A percentile compares a stretch with the other conserved stretches of the same genome.
phyloP scores from a whole-genome alignment of 2,329 filamentous ascomycete genomes.

The Penicillium crustosum region DNA sequence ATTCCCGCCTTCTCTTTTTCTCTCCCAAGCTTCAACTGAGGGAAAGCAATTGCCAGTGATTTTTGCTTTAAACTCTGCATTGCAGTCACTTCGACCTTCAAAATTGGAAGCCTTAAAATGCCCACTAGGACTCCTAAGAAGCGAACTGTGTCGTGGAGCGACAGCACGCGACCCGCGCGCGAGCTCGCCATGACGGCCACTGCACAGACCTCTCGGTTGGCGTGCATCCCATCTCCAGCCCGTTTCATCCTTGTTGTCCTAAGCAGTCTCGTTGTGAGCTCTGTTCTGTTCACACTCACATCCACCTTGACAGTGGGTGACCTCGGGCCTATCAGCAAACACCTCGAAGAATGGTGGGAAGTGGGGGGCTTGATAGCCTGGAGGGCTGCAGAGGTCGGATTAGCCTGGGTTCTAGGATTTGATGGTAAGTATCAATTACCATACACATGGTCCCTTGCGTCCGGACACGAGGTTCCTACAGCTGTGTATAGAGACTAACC shows the following conservation, averaged over 20 bases:
- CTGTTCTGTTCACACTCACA: slow-evolving; percentile 62
- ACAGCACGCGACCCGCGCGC: slow-evolving; percentile 7
- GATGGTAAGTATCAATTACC: slow-evolving; percentile 51
- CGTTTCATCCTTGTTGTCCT: slow-evolving; percentile 52
- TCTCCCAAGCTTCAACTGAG: neutral
- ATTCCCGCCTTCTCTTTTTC: slow-evolving; percentile 4
- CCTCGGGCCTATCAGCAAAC: slow-evolving; percentile 66
- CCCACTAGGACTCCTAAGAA: slow-evolving; percentile 24
- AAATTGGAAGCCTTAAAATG: neutral
- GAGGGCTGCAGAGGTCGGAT: slow-evolving; percentile 64
- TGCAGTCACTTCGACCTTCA: neutral
- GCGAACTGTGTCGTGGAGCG: slow-evolving; percentile 20
- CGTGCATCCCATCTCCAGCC: slow-evolving; percentile 31
- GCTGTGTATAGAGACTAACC: slow-evolving; percentile 3
- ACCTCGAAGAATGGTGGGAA: slow-evolving; percentile 62
- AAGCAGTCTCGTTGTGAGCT: slow-evolving; percentile 61
- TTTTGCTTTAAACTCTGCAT: neutral
- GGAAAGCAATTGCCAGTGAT: neutral
- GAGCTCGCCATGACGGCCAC: slow-evolving; percentile 16
- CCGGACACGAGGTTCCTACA: neutral
- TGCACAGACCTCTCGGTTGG: slow-evolving; percentile 19
- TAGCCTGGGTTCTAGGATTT: slow-evolving; percentile 72
- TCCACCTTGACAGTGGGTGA: slow-evolving; percentile 63
- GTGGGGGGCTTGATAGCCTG: slow-evolving; percentile 56
- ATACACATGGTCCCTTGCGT: neutral